Evolutionary conservation across 495 filamentous ascomycete species (phyloP), one percentile per base, ranked within the genome.

Genomic region (Hypoxylon crocopeplum): DNA sequence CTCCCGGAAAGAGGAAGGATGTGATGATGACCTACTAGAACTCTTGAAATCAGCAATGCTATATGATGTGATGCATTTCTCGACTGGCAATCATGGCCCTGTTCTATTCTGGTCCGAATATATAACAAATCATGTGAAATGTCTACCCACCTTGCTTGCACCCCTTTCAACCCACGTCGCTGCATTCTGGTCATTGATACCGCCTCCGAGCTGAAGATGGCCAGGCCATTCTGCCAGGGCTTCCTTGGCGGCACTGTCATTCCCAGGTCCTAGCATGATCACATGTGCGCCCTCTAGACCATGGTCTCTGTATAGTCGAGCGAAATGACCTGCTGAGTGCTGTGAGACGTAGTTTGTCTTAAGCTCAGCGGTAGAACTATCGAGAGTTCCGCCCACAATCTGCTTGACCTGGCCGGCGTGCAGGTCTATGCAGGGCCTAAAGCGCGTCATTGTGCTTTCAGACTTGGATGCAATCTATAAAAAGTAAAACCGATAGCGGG

Each of bases 331-430:
- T 2, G 95, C 84, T 5, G 94, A 87, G 36, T 91, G 86, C 11
- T 84, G 82, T 2, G 94, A 97, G 22, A 95, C 84, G 73, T 90
- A 91, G 72, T 98, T 98, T 51, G 94, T 98, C 72, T 89, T 87
- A 55, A 98, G 81, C 42, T 84, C 80, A 19, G 79, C 62, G 16
- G 81, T 80, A 0, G 82, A 75, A 62, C 81, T 82, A 69, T 84
- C 88, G 59, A 98, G 81, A 0, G 94, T 97, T 36, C 93, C 93
- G 46, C 94, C 94, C 30, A 98, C 93, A 64, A 98, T 98, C 75
- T 98, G 94, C 77, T 98, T 98, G 22, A 98, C 94, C 70, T 90
- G 84, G 5, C 95, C 95, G 7, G 92, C 86, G 76, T 98, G 94
- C 21, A 98, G 82, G 75, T 98, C 94, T 72, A 98, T 98, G 71